Evolutionary conservation across 2,329 filamentous ascomycete species (phyloP), one percentile per base, ranked within the genome.

Genomic region (Trichoderma brevicompactum): DNA sequence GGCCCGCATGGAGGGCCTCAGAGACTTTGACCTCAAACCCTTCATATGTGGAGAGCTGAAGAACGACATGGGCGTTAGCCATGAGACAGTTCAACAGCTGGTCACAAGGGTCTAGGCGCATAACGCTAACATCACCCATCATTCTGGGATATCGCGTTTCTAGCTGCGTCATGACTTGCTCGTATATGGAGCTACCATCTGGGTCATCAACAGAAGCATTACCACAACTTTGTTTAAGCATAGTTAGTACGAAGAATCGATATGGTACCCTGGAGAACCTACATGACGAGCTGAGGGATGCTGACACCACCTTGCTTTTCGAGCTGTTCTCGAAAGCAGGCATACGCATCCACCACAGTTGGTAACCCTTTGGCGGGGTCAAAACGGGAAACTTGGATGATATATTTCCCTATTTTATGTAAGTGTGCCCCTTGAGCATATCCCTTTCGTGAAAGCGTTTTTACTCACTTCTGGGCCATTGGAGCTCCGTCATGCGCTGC

Each of bases 21-120:
- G 89, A 92, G 5, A 95, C 91, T 77, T 95, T 95, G 71, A 95
- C 89, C 76, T 95, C 92, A 71, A 95, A 95, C 0, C 92, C 91
- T 74, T 95, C 92, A 41, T 90, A 86, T 0, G 89, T 93, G 2
- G 90, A 94, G 6, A 95, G 85, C 76, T 95, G 92, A 7, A 95
- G 83, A 0, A 89, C 89, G 7, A 93, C 86, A 65, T 89, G 86
- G 0, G 90, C 88, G 56, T 89, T 89, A 43, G 88, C 87, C 67
- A 95, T 83, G 48, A 95, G 80, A 0, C 87, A 86, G 75, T 95
- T 94, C 71, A 95, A 86, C 19, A 93, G 82, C 76, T 95, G 92
- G 71, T 95, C 92, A 10, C 89, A 91, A 34, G 91, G 89, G 0
- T 89, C 87, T 1, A 95, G 82, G 17, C 91, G 88, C 84, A 93